Percentiles rank a stretch among this genome's conserved stretches.
Evolutionary conservation across 2,329 filamentous ascomycete species (phyloP).

Genomic region (Aspergillus ruber): DNA sequence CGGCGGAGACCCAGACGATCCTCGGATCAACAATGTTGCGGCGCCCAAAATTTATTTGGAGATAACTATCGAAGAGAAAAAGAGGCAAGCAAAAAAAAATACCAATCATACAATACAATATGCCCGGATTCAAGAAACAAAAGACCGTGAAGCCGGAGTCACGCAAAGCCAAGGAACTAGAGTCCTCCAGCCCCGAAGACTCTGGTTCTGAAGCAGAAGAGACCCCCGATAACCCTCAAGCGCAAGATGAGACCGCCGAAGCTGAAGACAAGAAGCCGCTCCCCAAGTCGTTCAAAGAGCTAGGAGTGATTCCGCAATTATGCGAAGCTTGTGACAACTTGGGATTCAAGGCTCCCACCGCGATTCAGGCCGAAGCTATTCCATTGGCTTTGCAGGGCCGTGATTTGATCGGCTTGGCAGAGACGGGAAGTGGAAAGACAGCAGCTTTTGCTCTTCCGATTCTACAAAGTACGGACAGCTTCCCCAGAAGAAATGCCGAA

Average conservation of each 20-base stretch:
- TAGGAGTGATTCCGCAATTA: slow-evolving; percentile 75
- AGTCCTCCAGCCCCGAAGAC: slow-evolving; percentile 15
- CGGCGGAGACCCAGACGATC: slow-evolving; percentile 19
- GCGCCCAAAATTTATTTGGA: slow-evolving; percentile 25
- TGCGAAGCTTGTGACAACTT: slow-evolving; percentile 81
- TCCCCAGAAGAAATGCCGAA: neutral
- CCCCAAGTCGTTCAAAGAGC: slow-evolving; percentile 46
- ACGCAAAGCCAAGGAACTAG: slow-evolving; percentile 17
- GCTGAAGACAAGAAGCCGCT: slow-evolving; percentile 5
- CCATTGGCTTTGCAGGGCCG: slow-evolving; percentile 71
- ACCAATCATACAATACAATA: slow-evolving; percentile 15
- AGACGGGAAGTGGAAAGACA: slow-evolving; percentile 94
- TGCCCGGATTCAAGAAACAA: slow-evolving; percentile 36
- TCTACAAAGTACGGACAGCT: slow-evolving; percentile 52
- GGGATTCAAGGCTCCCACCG: slow-evolving; percentile 78
- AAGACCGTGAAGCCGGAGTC: slow-evolving; percentile 27
- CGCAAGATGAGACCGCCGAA: slow-evolving; percentile 1
- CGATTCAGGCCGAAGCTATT: slow-evolving; percentile 82
- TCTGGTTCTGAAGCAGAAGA: slow-evolving; percentile 6
- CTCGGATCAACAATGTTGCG: slow-evolving; percentile 34
- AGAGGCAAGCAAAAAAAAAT: neutral
- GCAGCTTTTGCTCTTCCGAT: slow-evolving; percentile 92
- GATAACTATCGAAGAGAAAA: slow-evolving; percentile 2
- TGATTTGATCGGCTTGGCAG: slow-evolving; percentile 87
- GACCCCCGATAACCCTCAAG: slow-evolving; percentile 3